Conservation (phyloP, 768 basidiomycete genomes). For the Leccinellum albellum region DNA sequence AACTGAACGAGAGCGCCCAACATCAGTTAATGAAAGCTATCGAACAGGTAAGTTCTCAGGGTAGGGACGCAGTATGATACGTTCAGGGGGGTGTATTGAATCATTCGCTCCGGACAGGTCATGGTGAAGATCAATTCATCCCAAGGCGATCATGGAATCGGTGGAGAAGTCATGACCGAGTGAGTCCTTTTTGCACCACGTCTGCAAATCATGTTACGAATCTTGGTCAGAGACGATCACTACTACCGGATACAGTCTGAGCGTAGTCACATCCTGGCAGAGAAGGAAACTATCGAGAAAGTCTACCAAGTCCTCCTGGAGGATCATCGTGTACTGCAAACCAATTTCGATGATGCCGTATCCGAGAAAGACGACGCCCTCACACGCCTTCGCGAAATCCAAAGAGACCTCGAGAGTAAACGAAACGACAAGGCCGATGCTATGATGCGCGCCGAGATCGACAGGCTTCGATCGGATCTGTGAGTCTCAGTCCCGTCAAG, state of each 20-base stretch:
- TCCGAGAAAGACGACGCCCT: slow-evolving; percentile 78
- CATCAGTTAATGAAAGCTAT: slow-evolving; percentile 91
- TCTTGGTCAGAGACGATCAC: slow-evolving; percentile 68
- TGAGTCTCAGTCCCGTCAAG: slow-evolving; percentile 41
- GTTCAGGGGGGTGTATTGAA: slow-evolving; percentile 1
- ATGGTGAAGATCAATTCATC: slow-evolving; percentile 68
- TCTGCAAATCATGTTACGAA: slow-evolving; percentile 10
- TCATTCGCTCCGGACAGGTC: slow-evolving; percentile 41
- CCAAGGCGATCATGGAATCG: slow-evolving; percentile 44
- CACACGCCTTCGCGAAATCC: slow-evolving; percentile 55
- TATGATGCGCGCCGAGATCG: slow-evolving; percentile 77
- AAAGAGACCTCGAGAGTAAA: slow-evolving; percentile 55
- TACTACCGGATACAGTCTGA: slow-evolving; percentile 85
- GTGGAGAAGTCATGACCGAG: slow-evolving; percentile 73
- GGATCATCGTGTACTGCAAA: slow-evolving; percentile 72
- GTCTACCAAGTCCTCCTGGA: slow-evolving; percentile 72
- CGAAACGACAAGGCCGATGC: slow-evolving; percentile 72
- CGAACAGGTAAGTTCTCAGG: slow-evolving; percentile 64
- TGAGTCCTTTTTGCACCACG: slow-evolving; percentile 36
- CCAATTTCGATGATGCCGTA: slow-evolving; percentile 68
- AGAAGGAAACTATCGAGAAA: slow-evolving; percentile 85
- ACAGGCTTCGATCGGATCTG: slow-evolving; percentile 78
- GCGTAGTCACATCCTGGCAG: slow-evolving; percentile 67
- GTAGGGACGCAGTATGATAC: background rate
- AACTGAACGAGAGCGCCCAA: slow-evolving; percentile 77